A percentile compares a stretch with the other conserved stretches of the same genome.
These are phyloP conservation scores for Teunomyces gatunensis DNA, from an alignment of 805 yeast genomes.

Conservation along the genomic window DNA sequence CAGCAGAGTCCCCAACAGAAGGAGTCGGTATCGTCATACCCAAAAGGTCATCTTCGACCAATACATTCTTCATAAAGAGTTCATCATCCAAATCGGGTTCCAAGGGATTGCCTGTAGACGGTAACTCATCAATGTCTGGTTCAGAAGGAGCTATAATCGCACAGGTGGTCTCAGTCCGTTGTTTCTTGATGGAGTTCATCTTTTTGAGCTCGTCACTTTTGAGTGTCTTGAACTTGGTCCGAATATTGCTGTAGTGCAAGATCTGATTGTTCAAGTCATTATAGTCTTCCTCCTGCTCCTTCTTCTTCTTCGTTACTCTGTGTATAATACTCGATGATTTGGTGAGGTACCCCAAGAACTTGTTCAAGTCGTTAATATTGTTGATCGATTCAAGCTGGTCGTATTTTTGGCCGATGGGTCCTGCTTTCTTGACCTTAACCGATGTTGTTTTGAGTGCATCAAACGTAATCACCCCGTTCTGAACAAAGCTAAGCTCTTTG, in stretches of 20 bases:
- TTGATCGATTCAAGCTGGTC: slow-evolving; percentile 40
- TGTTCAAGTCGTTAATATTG: slow-evolving; percentile 39
- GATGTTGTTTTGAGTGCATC: slow-evolving; percentile 31
- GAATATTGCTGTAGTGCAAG: slow-evolving; percentile 18
- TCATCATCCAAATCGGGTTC: slow-evolving; percentile 7
- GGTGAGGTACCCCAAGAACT: slow-evolving; percentile 35
- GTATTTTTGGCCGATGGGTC: slow-evolving; percentile 9
- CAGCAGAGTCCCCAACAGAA: not conserved
- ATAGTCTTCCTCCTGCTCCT: slow-evolving; percentile 7
- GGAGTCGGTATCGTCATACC: not conserved
- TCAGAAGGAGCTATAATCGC: not conserved
- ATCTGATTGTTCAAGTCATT: slow-evolving; percentile 15
- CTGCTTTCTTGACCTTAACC: slow-evolving; percentile 4
- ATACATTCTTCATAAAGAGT: slow-evolving; percentile 3
- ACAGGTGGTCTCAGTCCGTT: not conserved
- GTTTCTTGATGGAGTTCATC: slow-evolving; percentile 6
- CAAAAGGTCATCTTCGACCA: slow-evolving; percentile 8
- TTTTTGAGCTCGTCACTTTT: slow-evolving; percentile 10
- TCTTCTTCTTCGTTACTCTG: slow-evolving; percentile 32
- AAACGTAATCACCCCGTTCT: slow-evolving; percentile 42
- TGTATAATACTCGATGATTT: slow-evolving; percentile 38
- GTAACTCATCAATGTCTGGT: not conserved
- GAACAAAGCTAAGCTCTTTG: slow-evolving; percentile 41
- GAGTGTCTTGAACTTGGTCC: slow-evolving; percentile 15
- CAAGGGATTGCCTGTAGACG: not conserved